Evolutionary conservation across 2,329 filamentous ascomycete genomes (phyloP).

Genomic region (Aspergillus pseudoterreus): DNA sequence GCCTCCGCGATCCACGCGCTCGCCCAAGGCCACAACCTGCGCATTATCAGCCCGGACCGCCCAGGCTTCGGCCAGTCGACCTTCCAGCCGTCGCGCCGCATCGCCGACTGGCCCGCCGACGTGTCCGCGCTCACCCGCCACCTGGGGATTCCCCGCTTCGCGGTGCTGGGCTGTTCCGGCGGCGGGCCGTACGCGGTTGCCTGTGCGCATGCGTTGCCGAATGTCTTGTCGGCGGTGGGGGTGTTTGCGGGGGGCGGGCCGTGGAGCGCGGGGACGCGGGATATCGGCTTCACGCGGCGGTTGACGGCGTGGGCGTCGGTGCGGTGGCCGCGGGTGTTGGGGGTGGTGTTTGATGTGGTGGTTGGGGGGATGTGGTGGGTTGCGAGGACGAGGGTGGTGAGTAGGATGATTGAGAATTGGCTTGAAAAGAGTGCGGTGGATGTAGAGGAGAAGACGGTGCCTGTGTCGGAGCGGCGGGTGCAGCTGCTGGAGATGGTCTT

Average conservation of each 20-base stretch:
- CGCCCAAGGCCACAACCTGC: slow-evolving; percentile 32
- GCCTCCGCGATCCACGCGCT: slow-evolving; percentile 30
- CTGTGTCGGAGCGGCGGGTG: neutral
- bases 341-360: neutral
- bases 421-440: neutral
- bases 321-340: neutral
- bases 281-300: slow-evolving; percentile 23
- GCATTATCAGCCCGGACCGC: slow-evolving; percentile 42
- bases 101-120: slow-evolving; percentile 44
- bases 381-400: neutral
- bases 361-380: neutral
- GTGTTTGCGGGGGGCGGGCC: slow-evolving; percentile 33
- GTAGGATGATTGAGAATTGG: neutral
- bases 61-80: slow-evolving; percentile 44
- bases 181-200: slow-evolving; percentile 49
- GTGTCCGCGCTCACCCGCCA: slow-evolving; percentile 39
- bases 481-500: slow-evolving; percentile 17
- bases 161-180: slow-evolving; percentile 45
- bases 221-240: slow-evolving; percentile 31
- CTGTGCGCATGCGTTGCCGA: slow-evolving; percentile 39
- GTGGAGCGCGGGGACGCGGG: slow-evolving; percentile 30
- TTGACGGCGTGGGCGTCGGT: neutral
- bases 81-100: slow-evolving; percentile 31
- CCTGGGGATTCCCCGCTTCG: slow-evolving; percentile 40
- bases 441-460: neutral